Evolutionary conservation across 148 eudicot species (phyloP).

Genomic region (Rhododendron vialii): DNA sequence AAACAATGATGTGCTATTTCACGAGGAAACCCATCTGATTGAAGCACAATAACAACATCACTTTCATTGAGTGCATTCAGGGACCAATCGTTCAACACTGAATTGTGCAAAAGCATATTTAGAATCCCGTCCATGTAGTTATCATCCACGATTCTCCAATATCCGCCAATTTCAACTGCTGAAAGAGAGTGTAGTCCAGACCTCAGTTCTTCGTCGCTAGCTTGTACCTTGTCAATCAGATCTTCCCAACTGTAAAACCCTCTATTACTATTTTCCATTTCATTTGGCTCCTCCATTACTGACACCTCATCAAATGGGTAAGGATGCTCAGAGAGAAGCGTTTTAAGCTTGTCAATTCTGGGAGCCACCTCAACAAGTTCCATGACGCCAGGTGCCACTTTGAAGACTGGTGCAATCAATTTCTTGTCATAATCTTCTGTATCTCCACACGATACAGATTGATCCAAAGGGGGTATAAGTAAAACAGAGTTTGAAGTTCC

Average conservation of each 20-base stretch:
- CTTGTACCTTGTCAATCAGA: slow-evolving; percentile 67
- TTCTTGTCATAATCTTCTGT: slow-evolving; percentile 25
- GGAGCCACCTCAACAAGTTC: slow-evolving; percentile 89
- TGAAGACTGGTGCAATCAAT: slow-evolving; percentile 49
- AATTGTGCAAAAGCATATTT: slow-evolving; percentile 66
- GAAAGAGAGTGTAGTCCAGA: slow-evolving; percentile 56
- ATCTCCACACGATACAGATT: slow-evolving; percentile 16
- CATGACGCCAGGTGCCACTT: slow-evolving; percentile 73
- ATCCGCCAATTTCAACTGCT: slow-evolving; percentile 75
- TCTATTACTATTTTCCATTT: slow-evolving; percentile 11
- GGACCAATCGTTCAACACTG: slow-evolving; percentile 74
- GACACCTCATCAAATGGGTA: slow-evolving; percentile 46
- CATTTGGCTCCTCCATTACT: slow-evolving; percentile 33
- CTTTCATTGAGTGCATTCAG: slow-evolving; percentile 49
- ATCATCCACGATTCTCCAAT: slow-evolving; percentile 75
- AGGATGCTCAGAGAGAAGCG: slow-evolving; percentile 57
- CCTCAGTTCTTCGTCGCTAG: slow-evolving; percentile 70
- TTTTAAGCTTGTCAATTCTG: slow-evolving; percentile 70
- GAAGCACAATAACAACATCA: slow-evolving; percentile 49
- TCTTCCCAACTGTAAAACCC: slow-evolving; percentile 73
- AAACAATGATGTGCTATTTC: slow-evolving; percentile 64
- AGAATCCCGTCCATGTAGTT: slow-evolving; percentile 59
- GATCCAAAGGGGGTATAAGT: slow-evolving; percentile 69
- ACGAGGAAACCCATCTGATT: slow-evolving; percentile 65
- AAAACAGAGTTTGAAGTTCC: slow-evolving; percentile 85